Evolutionary conservation across 306 rosid genomes (phyloP).

Genomic region (Cicer judaicum): DNA sequence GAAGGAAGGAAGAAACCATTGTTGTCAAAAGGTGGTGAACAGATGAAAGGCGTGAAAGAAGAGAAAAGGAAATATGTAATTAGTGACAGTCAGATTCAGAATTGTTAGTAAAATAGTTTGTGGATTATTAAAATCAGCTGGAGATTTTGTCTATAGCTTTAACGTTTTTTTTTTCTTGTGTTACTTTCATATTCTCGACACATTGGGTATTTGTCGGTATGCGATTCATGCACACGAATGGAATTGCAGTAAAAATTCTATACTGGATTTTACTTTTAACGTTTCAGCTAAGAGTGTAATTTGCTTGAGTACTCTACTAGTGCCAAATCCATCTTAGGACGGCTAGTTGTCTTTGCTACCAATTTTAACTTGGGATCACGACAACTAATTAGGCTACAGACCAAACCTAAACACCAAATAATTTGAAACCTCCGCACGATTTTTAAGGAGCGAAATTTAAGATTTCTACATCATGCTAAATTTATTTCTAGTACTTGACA

Average conservation of each 20-base stretch:
- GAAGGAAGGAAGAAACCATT: constrained; percentile 50
- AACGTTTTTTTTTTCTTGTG: background rate
- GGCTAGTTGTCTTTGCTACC: constrained; percentile 47
- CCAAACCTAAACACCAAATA: constrained; percentile 30
- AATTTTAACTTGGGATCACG: background rate
- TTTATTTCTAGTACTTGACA: constrained; percentile 11
- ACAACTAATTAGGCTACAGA: constrained; percentile 5
- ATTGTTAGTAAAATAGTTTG: constrained; percentile 20
- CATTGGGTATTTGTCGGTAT: background rate
- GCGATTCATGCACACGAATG: constrained; percentile 13
- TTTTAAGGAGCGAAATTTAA: background rate
- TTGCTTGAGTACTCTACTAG: constrained; percentile 27
- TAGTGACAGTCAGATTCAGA: background rate
- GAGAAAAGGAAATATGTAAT: constrained; percentile 1
- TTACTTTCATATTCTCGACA: background rate
- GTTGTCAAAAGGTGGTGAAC: constrained; percentile 8
- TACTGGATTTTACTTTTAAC: background rate
- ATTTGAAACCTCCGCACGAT: constrained; percentile 10
- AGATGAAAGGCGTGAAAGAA: constrained; percentile 16
- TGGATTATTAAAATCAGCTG: constrained; percentile 15
- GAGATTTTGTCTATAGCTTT: constrained; percentile 31
- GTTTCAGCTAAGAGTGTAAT: constrained; percentile 36
- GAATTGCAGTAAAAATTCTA: constrained; percentile 29
- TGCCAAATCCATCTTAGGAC: constrained; percentile 38
- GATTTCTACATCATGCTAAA: background rate